Evolutionary conservation across 768 basidiomycete species (phyloP).

Genomic region (Pleurotus salmoneostramineus): DNA sequence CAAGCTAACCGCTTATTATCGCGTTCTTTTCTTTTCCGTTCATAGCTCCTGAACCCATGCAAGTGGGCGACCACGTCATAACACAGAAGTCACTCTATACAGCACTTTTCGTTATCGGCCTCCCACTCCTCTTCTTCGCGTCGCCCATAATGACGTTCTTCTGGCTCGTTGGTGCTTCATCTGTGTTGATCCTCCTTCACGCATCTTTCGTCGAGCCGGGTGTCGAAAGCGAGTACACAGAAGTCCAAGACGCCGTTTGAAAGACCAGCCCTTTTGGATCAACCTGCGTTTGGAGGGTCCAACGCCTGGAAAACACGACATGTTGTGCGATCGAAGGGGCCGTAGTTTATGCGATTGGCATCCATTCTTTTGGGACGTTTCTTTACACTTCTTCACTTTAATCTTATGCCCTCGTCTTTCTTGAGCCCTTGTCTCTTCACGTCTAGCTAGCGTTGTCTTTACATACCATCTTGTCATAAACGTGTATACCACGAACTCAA

Average conservation of each 20-base stretch:
- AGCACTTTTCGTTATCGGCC: slow-evolving; percentile 85
- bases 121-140: slow-evolving; percentile 80
- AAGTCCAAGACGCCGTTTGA: slow-evolving; percentile 68
- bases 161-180: slow-evolving; percentile 90
- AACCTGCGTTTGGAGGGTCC: background rate
- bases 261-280: background rate
- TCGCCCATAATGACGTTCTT: slow-evolving; percentile 83
- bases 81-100: slow-evolving; percentile 91
- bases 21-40: too few relatives aligned
- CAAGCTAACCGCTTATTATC: too few relatives aligned
- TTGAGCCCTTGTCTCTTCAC: background rate
- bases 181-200: slow-evolving; percentile 80
- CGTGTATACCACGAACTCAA: background rate
- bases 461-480: background rate
- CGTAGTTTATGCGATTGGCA: background rate
- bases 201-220: slow-evolving; percentile 91
- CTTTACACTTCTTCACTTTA: background rate
- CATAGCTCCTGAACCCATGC: slow-evolving; percentile 78
- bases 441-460: background rate
- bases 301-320: background rate
- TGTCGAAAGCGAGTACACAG: slow-evolving; percentile 88
- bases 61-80: slow-evolving; percentile 75
- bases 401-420: background rate
- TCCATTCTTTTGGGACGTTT: background rate
- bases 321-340: background rate